Evolutionary conservation across 1,284 basidiomycete genomes (phyloP).

Genomic region (Cutaneotrichosporon mucoides): DNA sequence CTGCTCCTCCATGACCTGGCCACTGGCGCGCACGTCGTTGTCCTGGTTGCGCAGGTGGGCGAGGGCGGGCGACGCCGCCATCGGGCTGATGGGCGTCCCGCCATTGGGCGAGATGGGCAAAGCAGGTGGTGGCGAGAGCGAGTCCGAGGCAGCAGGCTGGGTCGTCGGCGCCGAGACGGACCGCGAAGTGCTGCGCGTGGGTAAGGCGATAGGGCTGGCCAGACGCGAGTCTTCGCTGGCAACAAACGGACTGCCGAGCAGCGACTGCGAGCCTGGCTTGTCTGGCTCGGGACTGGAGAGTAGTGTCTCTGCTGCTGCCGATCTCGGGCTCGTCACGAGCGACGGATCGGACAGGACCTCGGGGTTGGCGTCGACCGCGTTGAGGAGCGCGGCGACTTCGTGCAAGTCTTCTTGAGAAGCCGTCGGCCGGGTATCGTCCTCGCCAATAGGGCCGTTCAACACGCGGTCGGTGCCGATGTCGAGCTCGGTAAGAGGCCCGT

Average conservation of each 20-base stretch:
- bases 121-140: background rate
- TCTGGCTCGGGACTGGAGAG: too few relatives aligned
- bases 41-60: background rate
- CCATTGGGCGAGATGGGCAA: background rate
- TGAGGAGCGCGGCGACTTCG: constrained; percentile 7
- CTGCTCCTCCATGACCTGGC: constrained; percentile 46
- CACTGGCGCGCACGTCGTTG: constrained; percentile 41
- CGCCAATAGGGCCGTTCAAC: background rate
- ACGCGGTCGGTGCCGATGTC: constrained; percentile 6
- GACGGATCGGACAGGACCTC: background rate
- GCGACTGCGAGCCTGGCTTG: background rate
- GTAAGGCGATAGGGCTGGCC: constrained; percentile 32
- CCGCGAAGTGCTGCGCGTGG: background rate
- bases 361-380: constrained; percentile 13
- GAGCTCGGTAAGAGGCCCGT: background rate
- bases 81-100: background rate
- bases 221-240: constrained; percentile 8
- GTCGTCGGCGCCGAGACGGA: background rate
- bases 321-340: background rate
- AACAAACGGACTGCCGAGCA: background rate
- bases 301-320: background rate
- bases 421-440: too few relatives aligned
- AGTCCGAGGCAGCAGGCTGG: too few relatives aligned
- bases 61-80: background rate
- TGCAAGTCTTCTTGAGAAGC: background rate